Percentiles rank a stretch among this genome's conserved stretches.
These are phyloP conservation scores for Melocanna baccifera DNA, from an alignment of 176 grass and related monocot species.

Conservation along the genomic window DNA sequence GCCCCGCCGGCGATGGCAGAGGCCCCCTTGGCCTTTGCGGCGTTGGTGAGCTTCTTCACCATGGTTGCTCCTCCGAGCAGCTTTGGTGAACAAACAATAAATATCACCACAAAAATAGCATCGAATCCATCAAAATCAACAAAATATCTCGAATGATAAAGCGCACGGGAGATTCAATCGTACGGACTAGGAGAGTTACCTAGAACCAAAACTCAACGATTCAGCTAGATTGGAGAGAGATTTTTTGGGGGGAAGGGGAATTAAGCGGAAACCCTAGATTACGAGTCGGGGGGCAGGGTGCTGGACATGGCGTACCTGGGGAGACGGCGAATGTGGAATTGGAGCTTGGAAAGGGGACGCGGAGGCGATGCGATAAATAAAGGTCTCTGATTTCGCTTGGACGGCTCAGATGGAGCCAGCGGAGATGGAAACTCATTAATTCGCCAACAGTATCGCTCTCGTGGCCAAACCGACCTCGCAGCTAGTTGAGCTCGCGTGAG, in stretches of 20 bases:
- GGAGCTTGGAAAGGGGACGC: not conserved
- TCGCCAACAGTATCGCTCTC: not conserved
- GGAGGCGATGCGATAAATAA: not conserved
- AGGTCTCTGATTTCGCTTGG: not conserved
- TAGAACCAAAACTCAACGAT: not conserved
- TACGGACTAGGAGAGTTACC: not conserved
- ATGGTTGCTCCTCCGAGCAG: slow-evolving; percentile 1
- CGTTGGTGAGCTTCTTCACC: slow-evolving; percentile 27
- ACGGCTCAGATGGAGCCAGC: not conserved
- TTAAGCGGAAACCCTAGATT: not conserved
- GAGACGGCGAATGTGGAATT: not conserved
- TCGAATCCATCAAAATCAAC: slow-evolving; percentile 6
- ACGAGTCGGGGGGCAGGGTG: not conserved
- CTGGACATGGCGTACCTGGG: slow-evolving; percentile 2
- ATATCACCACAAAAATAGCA: not conserved
- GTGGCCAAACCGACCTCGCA: too few relatives aligned
- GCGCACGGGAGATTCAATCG: not conserved
- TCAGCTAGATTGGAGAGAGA: not conserved
- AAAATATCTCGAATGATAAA: not conserved
- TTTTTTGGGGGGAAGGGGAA: not conserved
- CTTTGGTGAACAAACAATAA: slow-evolving; percentile 19
- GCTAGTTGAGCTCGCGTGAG: too few relatives aligned
- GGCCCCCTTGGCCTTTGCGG: slow-evolving; percentile 7
- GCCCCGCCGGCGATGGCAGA: not conserved
- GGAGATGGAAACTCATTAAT: not conserved